Evolutionary conservation across 352 stramenopile species (phyloP).

Genomic region (Phytophthora capsici): DNA sequence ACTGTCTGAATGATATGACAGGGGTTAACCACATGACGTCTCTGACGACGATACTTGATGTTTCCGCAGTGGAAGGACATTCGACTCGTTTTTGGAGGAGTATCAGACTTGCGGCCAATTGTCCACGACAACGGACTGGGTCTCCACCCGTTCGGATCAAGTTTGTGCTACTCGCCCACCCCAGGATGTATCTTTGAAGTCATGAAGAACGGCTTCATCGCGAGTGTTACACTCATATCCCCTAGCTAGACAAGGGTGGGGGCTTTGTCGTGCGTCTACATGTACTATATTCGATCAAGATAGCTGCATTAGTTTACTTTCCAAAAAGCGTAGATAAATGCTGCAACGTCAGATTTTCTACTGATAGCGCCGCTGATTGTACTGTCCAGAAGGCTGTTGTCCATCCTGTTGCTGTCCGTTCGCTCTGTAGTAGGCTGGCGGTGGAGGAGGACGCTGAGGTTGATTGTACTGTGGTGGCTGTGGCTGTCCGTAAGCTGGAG

Average conservation of each 20-base stretch:
- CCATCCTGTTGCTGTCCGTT: conserved; percentile 27
- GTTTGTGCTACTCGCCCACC: conserved; percentile 74
- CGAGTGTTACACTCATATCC: conserved; percentile 70
- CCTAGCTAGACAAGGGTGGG: conserved; percentile 15
- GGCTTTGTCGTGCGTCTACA: neutral
- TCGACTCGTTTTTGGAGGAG: conserved; percentile 54
- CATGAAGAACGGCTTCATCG: conserved; percentile 81
- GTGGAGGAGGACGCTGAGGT: conserved; percentile 22
- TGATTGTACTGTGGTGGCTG: conserved; percentile 24
- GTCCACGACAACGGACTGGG: conserved; percentile 81
- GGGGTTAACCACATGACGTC: neutral
- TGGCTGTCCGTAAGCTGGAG: conserved; percentile 22
- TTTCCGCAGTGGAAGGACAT: conserved; percentile 72
- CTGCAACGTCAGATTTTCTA: conserved; percentile 21
- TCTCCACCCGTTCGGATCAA: conserved; percentile 82
- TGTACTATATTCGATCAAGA: conserved; percentile 8
- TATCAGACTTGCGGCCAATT: conserved; percentile 65
- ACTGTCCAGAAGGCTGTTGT: conserved; percentile 44
- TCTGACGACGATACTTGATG: conserved; percentile 1
- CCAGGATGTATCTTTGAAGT: conserved; percentile 85
- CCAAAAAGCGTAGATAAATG: conserved; percentile 26
- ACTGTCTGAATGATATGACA: conserved; percentile 3
- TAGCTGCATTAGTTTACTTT: conserved; percentile 41
- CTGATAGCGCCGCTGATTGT: conserved; percentile 40
- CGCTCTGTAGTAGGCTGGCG: conserved; percentile 21